Conservation (phyloP, 345 rosid genomes). For the Eucalyptus curtisii region DNA sequence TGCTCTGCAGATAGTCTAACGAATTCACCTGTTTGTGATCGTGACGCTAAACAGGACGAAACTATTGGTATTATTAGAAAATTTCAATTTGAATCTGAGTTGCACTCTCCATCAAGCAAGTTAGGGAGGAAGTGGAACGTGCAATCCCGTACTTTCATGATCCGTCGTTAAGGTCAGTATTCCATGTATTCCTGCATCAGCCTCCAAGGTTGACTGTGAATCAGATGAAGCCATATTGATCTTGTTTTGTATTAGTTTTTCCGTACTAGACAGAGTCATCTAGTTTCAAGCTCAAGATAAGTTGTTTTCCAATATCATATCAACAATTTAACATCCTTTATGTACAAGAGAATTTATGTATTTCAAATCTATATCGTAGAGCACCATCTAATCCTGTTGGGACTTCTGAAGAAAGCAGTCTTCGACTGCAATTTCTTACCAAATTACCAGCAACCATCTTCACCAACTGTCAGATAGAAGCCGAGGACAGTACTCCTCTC, state of each 20-base stretch:
- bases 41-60: neutral
- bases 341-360: neutral
- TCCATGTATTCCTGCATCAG: neutral
- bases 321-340: neutral
- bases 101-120: neutral
- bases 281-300: neutral
- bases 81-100: neutral
- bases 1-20: neutral
- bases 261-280: neutral
- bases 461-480: conserved; percentile 5
- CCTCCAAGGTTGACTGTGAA: neutral
- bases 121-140: neutral
- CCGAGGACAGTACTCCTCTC: conserved; percentile 5
- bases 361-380: neutral
- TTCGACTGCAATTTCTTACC: conserved; percentile 9
- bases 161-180: neutral
- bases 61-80: neutral
- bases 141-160: neutral
- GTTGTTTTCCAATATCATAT: neutral
- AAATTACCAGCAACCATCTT: conserved; percentile 9
- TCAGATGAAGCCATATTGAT: neutral
- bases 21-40: neutral
- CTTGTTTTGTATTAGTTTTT: neutral
- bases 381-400: neutral
- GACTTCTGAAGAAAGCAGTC: neutral